These are phyloP conservation scores for Starmerella powellii DNA, from an alignment of 805 yeast species.

Conservation along the genomic window DNA sequence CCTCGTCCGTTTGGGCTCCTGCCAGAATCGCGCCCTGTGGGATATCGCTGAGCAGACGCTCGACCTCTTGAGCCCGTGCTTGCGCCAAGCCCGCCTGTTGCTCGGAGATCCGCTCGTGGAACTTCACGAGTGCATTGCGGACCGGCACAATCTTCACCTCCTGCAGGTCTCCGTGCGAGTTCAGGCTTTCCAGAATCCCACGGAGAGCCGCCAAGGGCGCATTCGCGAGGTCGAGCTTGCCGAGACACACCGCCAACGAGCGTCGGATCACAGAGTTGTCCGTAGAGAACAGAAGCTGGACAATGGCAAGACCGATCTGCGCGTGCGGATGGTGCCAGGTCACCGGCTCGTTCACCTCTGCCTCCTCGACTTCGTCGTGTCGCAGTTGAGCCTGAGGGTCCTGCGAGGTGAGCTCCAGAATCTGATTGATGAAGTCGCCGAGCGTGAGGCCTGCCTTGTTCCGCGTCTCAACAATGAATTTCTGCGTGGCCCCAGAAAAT, in stretches of 20 bases:
- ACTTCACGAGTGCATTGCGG: background rate
- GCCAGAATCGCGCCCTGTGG: no score
- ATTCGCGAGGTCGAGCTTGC: slow-evolving; percentile 7
- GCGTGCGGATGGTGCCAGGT: slow-evolving; percentile 10
- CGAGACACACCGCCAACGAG: slow-evolving; percentile 6
- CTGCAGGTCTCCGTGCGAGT: background rate
- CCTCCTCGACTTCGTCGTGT: background rate
- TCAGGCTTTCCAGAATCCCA: background rate
- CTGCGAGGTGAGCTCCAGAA: slow-evolving; percentile 81
- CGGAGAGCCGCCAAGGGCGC: background rate
- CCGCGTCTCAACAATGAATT: slow-evolving; percentile 26
- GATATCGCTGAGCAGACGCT: no score
- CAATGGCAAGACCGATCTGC: slow-evolving; percentile 6
- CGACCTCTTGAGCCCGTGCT: background rate
- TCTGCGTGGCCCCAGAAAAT: slow-evolving; percentile 1
- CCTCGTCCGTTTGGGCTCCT: no score
- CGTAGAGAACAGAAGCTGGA: background rate
- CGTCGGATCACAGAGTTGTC: slow-evolving; percentile 4
- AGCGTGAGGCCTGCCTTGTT: slow-evolving; percentile 30
- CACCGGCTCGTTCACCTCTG: background rate
- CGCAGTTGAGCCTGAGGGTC: background rate
- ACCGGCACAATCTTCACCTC: background rate
- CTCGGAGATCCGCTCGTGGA: background rate
- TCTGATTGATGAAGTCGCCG: slow-evolving; percentile 40
- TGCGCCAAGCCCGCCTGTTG: background rate